Conservation (phyloP, 768 basidiomycete species). For the Dioszegia hungarica region DNA sequence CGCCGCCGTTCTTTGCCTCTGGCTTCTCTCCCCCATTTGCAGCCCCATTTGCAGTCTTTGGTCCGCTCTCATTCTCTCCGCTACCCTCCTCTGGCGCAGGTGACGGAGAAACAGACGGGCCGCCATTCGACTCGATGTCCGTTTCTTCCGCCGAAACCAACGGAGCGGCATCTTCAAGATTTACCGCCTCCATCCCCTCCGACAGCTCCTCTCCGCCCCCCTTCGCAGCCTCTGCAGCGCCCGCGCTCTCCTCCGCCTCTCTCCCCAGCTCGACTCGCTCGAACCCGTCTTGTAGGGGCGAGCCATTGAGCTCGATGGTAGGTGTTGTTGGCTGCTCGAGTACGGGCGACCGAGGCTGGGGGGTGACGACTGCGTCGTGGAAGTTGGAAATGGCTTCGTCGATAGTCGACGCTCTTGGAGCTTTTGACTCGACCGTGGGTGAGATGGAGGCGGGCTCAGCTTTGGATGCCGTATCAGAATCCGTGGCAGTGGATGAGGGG, state of each 20-base stretch:
- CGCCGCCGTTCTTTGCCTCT: neutral
- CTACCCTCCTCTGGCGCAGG: no score
- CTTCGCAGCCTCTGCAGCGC: no score
- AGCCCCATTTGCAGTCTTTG: no score
- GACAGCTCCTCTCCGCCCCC: neutral
- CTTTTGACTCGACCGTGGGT: neutral
- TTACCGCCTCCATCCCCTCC: neutral
- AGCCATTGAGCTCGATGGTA: neutral
- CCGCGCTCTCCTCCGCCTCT: neutral
- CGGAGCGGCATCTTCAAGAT: neutral
- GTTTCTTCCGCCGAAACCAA: neutral
- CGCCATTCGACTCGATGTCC: neutral
- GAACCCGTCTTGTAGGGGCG: neutral
- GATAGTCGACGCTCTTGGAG: slow-evolving; percentile 21
- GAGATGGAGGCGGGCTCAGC: neutral
- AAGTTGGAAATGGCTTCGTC: slow-evolving; percentile 42
- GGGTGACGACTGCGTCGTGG: slow-evolving; percentile 30
- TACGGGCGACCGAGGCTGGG: slow-evolving; percentile 1
- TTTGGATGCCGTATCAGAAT: neutral
- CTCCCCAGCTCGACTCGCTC: neutral
- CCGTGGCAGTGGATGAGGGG: neutral
- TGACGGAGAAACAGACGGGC: neutral
- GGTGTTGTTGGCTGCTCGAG: neutral
- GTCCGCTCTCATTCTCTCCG: no score
- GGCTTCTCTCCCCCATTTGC: neutral